These are phyloP conservation scores for Nicotiana sylvestris DNA, from an alignment of 257 asterid species.

Conservation along the genomic window DNA sequence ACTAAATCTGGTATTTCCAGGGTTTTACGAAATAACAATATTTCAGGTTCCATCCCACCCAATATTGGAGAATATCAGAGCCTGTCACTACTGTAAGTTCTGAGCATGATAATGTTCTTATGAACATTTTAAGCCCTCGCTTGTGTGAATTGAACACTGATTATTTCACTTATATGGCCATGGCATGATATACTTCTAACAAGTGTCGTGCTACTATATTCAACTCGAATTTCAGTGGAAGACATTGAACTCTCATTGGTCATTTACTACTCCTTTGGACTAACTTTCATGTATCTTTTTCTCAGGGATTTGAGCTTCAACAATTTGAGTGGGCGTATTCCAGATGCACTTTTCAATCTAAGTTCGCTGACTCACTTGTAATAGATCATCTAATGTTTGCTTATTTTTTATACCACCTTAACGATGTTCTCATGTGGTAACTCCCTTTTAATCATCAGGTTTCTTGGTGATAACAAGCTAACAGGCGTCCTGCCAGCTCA, in stretches of 20 bases:
- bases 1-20: constrained; percentile 29
- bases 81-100: constrained; percentile 56
- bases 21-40: constrained; percentile 65
- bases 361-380: constrained; percentile 50
- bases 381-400: constrained; percentile 11
- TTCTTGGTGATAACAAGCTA: constrained; percentile 73
- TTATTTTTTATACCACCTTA: background rate
- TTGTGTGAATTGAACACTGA: background rate
- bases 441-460: constrained; percentile 39
- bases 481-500: constrained; percentile 52
- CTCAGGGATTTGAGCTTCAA: constrained; percentile 94
- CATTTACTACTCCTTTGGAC: background rate
- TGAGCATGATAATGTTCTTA: background rate
- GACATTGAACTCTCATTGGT: background rate
- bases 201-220: background rate
- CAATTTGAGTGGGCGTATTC: constrained; percentile 55
- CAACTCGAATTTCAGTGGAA: background rate
- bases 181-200: background rate
- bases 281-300: constrained; percentile 13
- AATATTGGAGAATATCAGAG: constrained; percentile 44
- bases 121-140: background rate
- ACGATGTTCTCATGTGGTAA: background rate
- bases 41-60: constrained; percentile 70
- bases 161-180: background rate
- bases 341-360: constrained; percentile 53